These are phyloP conservation scores for Phialophora chinensis DNA, from an alignment of 2,329 filamentous ascomycete genomes.

Conservation along the genomic window DNA sequence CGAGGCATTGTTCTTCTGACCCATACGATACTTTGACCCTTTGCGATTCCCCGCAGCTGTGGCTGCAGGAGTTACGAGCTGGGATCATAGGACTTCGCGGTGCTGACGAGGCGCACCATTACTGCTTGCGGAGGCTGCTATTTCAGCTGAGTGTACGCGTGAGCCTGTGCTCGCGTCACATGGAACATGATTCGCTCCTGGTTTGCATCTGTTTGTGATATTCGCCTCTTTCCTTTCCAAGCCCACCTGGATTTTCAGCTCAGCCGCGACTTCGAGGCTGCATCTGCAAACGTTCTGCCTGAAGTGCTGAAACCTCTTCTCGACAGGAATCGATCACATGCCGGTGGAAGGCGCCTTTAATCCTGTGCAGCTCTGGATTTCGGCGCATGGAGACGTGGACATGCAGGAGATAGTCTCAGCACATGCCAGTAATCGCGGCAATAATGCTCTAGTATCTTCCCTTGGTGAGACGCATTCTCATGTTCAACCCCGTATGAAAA, in stretches of 20 bases:
- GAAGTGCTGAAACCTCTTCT: neutral
- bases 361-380: neutral
- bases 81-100: neutral
- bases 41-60: constrained; percentile 1
- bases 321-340: neutral
- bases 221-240: neutral
- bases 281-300: neutral
- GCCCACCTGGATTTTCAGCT: neutral
- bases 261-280: neutral
- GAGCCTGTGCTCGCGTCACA: neutral
- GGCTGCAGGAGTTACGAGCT: constrained; percentile 9
- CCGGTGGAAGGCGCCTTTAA: neutral
- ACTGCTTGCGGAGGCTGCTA: neutral
- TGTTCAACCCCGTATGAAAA: neutral
- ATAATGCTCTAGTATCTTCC: neutral
- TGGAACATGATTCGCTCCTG: neutral
- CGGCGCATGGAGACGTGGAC: neutral
- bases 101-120: neutral
- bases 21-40: too few relatives aligned
- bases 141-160: constrained; percentile 2
- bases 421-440: neutral
- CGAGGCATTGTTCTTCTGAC: neutral
- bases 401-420: neutral
- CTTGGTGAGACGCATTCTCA: neutral
- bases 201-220: neutral